Percentiles rank a stretch among this genome's conserved stretches.
phyloP scores from a whole-genome alignment of 192 early-diverging fungal genomes.

The Umbelopsis isabellina region DNA sequence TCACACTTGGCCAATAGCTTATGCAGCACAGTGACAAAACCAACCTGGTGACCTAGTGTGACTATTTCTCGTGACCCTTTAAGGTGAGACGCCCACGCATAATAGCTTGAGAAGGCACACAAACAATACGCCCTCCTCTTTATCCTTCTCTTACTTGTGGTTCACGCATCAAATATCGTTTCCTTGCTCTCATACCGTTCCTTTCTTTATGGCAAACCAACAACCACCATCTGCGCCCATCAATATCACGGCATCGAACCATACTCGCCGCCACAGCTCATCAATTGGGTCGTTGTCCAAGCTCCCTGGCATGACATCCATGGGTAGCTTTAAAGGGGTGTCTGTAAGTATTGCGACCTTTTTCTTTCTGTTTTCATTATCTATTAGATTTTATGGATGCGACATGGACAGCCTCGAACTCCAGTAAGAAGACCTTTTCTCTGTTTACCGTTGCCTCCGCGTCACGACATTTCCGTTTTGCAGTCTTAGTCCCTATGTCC shows the following conservation, averaged over 20 bases:
- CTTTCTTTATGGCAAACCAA: background rate
- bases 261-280: background rate
- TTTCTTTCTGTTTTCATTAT: background rate
- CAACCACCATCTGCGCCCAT: background rate
- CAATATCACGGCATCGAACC: background rate
- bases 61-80: background rate
- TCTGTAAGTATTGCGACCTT: conserved; percentile 15
- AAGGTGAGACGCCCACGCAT: background rate
- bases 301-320: background rate
- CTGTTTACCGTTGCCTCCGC: no score
- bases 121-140: background rate
- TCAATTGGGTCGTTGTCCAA: background rate
- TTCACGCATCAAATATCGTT: no score
- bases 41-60: conserved; percentile 5
- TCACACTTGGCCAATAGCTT: background rate
- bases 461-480: no score
- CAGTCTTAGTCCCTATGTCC: no score
- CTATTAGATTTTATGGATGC: background rate
- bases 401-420: no score
- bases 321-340: background rate
- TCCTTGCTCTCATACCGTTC: background rate
- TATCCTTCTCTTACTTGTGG: background rate
- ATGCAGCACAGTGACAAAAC: background rate
- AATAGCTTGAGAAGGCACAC: background rate
- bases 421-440: no score